Conservation (phyloP, 1,284 basidiomycete species). For the Apiotrichum domesticum region DNA sequence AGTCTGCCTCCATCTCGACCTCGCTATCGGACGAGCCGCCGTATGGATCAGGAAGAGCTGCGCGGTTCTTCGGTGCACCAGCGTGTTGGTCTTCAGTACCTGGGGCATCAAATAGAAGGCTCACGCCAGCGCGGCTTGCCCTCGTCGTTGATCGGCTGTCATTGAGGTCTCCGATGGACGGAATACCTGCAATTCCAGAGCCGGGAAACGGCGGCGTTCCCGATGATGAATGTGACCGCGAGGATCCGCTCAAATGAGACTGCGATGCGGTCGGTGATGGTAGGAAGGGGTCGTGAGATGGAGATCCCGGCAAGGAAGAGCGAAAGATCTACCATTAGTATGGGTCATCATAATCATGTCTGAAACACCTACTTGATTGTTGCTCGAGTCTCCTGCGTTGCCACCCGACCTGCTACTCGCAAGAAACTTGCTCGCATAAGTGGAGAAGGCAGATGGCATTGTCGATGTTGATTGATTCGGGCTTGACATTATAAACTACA, state of each 20-base stretch:
- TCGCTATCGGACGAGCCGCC: constrained; percentile 33
- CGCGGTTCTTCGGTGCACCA: too few species aligned
- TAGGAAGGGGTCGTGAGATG: constrained; percentile 40
- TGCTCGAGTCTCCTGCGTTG: not conserved
- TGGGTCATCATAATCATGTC: too few species aligned
- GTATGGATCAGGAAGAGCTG: constrained; percentile 33
- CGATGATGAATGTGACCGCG: constrained; percentile 20
- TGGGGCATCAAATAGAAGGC: constrained; percentile 26
- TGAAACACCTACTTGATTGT: constrained; percentile 16
- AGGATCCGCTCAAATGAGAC: constrained; percentile 29
- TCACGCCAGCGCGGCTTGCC: constrained; percentile 24
- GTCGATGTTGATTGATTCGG: not conserved
- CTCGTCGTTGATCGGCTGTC: not conserved
- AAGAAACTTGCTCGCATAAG: constrained; percentile 40
- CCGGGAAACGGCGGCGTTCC: constrained; percentile 41
- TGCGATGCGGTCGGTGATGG: constrained; percentile 30
- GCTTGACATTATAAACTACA: too few species aligned
- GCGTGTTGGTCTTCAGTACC: too few species aligned
- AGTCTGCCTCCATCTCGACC: constrained; percentile 26
- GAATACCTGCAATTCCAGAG: constrained; percentile 35
- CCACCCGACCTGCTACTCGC: constrained; percentile 16
- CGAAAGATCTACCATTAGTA: constrained; percentile 31
- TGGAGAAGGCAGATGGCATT: constrained; percentile 30
- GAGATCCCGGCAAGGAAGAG: constrained; percentile 32
- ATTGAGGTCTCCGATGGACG: constrained; percentile 30